phyloP scores from a whole-genome alignment of 1,139 yeast species.

The Arxiozyma bovina region DNA sequence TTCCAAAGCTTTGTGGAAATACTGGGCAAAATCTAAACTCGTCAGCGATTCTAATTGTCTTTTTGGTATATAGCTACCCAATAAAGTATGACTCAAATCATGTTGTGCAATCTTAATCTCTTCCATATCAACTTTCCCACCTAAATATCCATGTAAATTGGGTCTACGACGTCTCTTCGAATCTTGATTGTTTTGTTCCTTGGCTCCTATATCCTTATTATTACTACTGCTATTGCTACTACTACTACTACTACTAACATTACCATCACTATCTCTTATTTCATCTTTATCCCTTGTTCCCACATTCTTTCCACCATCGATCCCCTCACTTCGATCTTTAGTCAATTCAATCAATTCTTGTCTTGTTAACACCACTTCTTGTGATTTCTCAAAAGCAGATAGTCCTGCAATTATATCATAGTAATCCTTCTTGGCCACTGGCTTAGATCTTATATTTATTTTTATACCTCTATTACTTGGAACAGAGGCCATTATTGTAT shows the following conservation, averaged over 20 bases:
- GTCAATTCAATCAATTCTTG: conserved; percentile 23
- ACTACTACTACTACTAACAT: too few species aligned
- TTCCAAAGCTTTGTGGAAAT: conserved; percentile 25
- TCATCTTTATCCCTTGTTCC: neutral
- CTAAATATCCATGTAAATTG: conserved; percentile 26
- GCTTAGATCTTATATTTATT: neutral
- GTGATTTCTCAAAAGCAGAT: conserved; percentile 26
- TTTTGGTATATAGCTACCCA: conserved; percentile 30
- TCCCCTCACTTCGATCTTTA: neutral
- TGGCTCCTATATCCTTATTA: conserved; percentile 3
- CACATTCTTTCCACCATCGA: neutral
- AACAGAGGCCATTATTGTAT: neutral
- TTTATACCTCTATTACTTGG: neutral
- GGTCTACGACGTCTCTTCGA: conserved; percentile 5
- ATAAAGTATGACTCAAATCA: conserved; percentile 25
- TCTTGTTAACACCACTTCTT: conserved; percentile 20
- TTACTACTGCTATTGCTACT: conserved; percentile 2
- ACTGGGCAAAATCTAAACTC: conserved; percentile 30
- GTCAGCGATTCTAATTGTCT: conserved; percentile 28
- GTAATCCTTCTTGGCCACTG: conserved; percentile 9
- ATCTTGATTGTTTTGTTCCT: conserved; percentile 5
- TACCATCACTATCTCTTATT: neutral
- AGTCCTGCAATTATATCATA: conserved; percentile 26
- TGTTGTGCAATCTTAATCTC: conserved; percentile 20
- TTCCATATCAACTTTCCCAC: conserved; percentile 23